Percentiles rank a stretch among this genome's conserved stretches.
Conservation (phyloP, 345 rosid genomes). For the Turnera subulata region DNA sequence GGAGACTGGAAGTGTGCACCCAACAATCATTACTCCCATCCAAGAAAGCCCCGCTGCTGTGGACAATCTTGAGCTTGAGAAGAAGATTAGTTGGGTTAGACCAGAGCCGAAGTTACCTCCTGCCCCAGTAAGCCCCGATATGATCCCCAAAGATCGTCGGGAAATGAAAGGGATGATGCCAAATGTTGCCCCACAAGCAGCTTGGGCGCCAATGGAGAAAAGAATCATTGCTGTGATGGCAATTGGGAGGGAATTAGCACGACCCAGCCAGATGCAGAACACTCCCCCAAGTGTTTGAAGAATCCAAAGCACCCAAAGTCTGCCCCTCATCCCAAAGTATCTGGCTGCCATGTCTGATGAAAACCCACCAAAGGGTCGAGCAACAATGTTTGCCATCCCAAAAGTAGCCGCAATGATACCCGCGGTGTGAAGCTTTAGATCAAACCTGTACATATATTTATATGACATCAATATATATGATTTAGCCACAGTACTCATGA, state of each 20-base stretch:
- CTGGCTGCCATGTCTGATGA: conserved; percentile 57
- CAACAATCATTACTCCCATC: conserved; percentile 72
- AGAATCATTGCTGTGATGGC: conserved; percentile 69
- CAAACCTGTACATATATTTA: conserved; percentile 30
- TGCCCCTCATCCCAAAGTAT: conserved; percentile 75
- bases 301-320: conserved; percentile 70
- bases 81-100: conserved; percentile 62
- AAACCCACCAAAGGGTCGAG: conserved; percentile 80
- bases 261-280: conserved; percentile 79
- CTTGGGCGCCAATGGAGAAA: conserved; percentile 72
- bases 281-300: conserved; percentile 68
- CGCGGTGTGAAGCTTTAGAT: conserved; percentile 67
- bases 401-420: conserved; percentile 75
- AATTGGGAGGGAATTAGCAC: conserved; percentile 56
- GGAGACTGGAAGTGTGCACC: conserved; percentile 58
- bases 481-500: no score
- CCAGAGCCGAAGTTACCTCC: conserved; percentile 86
- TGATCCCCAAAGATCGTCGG: conserved; percentile 65
- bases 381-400: conserved; percentile 73
- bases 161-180: conserved; percentile 77
- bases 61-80: conserved; percentile 43
- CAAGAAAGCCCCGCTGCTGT: conserved; percentile 54
- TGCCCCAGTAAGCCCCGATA: conserved; percentile 70
- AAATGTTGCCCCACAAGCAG: conserved; percentile 83
- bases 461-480: no score